Percentiles rank a stretch among this genome's conserved stretches.
Evolutionary conservation across 179 eudicot genomes (phyloP).

Genomic region (Gypsophila paniculata): DNA sequence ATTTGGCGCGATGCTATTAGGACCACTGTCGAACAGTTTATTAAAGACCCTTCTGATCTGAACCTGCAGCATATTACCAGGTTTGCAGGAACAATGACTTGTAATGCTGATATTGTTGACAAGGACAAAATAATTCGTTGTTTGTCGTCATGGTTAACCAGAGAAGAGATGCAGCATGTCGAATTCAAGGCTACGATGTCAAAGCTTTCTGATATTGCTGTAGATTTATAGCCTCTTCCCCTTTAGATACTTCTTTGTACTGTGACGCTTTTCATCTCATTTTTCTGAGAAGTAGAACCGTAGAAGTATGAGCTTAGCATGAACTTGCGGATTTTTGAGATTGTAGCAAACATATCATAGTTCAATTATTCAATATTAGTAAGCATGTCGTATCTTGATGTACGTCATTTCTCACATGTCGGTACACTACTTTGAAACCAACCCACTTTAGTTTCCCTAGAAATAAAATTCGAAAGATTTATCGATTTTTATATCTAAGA

Average conservation of each 20-base stretch:
- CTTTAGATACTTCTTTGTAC: conserved; percentile 8
- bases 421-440: neutral
- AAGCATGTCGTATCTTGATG: neutral
- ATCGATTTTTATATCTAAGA: no score
- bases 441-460: no score
- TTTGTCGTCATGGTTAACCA: conserved; percentile 62
- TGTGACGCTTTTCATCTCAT: neutral
- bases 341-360: neutral
- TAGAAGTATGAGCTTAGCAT: neutral
- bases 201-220: conserved; percentile 30
- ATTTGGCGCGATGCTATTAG: conserved; percentile 76
- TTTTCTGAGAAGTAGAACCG: conserved; percentile 1
- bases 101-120: conserved; percentile 28
- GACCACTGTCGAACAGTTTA: conserved; percentile 46
- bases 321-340: neutral
- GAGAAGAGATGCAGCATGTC: conserved; percentile 55
- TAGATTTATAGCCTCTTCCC: conserved; percentile 15
- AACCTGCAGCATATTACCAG: conserved; percentile 57
- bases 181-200: conserved; percentile 44
- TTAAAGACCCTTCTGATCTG: conserved; percentile 54
- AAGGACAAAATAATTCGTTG: conserved; percentile 45
- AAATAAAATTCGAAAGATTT: no score
- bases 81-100: conserved; percentile 35
- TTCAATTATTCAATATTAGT: neutral
- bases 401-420: neutral